Evolutionary conservation across 2,329 filamentous ascomycete species (phyloP).

Genomic region (Ophiostoma angusticollis): DNA sequence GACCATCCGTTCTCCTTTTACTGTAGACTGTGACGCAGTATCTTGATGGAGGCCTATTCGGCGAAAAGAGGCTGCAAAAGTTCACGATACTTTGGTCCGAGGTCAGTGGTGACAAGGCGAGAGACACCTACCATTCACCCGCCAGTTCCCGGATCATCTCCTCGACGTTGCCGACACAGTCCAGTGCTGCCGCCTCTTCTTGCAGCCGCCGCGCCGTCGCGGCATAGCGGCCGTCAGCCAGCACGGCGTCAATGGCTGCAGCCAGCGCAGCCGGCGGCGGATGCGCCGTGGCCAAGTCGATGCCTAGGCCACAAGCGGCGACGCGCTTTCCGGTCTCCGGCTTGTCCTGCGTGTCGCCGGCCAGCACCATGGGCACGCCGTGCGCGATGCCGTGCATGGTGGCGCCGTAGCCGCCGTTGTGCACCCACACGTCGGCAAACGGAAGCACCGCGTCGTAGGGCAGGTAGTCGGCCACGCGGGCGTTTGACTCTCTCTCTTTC

Average conservation of each 20-base stretch:
- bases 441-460: slow-evolving; percentile 27
- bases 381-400: slow-evolving; percentile 27
- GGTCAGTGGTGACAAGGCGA: too few relatives aligned
- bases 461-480: slow-evolving; percentile 24
- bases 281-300: slow-evolving; percentile 19
- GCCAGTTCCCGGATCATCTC: slow-evolving; percentile 3
- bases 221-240: slow-evolving; percentile 16
- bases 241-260: slow-evolving; percentile 19
- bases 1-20: too few relatives aligned
- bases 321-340: slow-evolving; percentile 24
- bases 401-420: slow-evolving; percentile 29
- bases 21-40: too few relatives aligned
- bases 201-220: slow-evolving; percentile 16
- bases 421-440: slow-evolving; percentile 25
- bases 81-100: too few relatives aligned
- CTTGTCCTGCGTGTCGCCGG: slow-evolving; percentile 30
- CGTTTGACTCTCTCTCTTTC: too few relatives aligned
- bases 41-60: too few relatives aligned
- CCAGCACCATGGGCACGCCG: slow-evolving; percentile 27
- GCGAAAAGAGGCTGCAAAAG: too few relatives aligned
- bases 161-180: slow-evolving; percentile 21
- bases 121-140: too few relatives aligned
- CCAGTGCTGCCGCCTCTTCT: slow-evolving; percentile 18
- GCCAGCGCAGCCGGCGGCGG: slow-evolving; percentile 18
- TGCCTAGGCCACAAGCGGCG: slow-evolving; percentile 22